Evolutionary conservation across 495 filamentous ascomycete genomes (phyloP).

Genomic region (Penicillium dipodomyicola): DNA sequence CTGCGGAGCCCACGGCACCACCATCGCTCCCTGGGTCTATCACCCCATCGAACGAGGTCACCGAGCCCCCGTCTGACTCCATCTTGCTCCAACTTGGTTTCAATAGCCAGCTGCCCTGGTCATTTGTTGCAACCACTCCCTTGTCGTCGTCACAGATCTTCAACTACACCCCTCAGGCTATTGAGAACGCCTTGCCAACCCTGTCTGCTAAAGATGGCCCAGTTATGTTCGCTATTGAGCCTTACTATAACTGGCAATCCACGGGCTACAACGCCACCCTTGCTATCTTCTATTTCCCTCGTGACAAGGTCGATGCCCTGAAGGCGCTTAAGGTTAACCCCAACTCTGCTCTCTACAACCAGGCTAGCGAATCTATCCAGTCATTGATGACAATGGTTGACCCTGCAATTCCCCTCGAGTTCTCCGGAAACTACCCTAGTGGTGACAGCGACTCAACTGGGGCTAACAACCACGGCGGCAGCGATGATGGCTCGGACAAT

Average conservation of each 20-base stretch:
- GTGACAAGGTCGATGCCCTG: slow-evolving; percentile 59
- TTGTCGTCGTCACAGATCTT: slow-evolving; percentile 86
- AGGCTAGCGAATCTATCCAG: slow-evolving; percentile 52
- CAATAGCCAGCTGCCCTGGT: slow-evolving; percentile 72
- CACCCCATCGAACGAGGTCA: slow-evolving; percentile 57
- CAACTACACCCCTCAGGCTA: slow-evolving; percentile 68
- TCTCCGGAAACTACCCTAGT: slow-evolving; percentile 48
- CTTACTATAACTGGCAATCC: slow-evolving; percentile 67
- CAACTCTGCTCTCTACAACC: slow-evolving; percentile 68
- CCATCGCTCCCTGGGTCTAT: slow-evolving; percentile 71
- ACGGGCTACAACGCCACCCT: slow-evolving; percentile 82
- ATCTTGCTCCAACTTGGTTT: slow-evolving; percentile 83
- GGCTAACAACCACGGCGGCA: slow-evolving; percentile 10
- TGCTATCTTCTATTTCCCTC: slow-evolving; percentile 71
- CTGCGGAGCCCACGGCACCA: slow-evolving; percentile 45
- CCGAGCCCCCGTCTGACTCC: slow-evolving; percentile 56
- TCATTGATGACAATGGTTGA: slow-evolving; percentile 80
- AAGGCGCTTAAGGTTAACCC: slow-evolving; percentile 64
- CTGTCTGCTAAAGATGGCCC: slow-evolving; percentile 50
- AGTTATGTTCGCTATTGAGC: slow-evolving; percentile 67
- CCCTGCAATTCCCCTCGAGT: slow-evolving; percentile 73
- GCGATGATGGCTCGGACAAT: slow-evolving; percentile 36
- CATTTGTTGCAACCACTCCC: slow-evolving; percentile 67
- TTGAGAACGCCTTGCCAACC: slow-evolving; percentile 60
- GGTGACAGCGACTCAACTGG: slow-evolving; percentile 27